phyloP scores from a whole-genome alignment of 2,329 filamentous ascomycete species.

The Arthroderma sp. region DNA sequence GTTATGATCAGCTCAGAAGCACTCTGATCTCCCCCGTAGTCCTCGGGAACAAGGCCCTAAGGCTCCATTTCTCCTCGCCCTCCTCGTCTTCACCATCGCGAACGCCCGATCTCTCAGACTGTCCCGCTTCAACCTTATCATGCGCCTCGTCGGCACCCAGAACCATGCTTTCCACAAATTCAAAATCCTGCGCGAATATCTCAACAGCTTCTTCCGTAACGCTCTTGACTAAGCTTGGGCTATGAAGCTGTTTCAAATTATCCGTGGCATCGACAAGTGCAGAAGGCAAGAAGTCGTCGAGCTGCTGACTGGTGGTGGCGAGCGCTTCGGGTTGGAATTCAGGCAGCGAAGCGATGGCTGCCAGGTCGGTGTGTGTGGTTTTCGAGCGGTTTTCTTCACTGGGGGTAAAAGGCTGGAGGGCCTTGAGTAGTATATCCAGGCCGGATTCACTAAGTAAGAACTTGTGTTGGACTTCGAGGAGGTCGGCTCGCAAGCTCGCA shows the following conservation, averaged over 20 bases:
- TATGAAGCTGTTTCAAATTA: conserved; percentile 60
- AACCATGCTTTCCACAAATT: conserved; percentile 50
- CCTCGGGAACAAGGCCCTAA: conserved; percentile 49
- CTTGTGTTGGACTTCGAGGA: conserved; percentile 54
- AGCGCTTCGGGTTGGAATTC: conserved; percentile 49
- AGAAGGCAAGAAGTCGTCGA: conserved; percentile 86
- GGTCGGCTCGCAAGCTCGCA: conserved; percentile 32
- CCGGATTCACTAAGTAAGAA: conserved; percentile 68
- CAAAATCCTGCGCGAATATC: conserved; percentile 76
- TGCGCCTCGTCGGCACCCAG: conserved; percentile 43
- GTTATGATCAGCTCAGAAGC: conserved; percentile 38
- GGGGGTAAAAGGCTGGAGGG: conserved; percentile 35
- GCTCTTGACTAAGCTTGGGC: conserved; percentile 55
- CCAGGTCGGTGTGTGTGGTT: conserved; percentile 34
- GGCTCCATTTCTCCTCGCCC: conserved; percentile 24
- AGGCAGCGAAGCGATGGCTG: conserved; percentile 41
- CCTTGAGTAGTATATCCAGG: conserved; percentile 49
- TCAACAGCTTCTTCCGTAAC: conserved; percentile 75
- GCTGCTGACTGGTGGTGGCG: conserved; percentile 53
- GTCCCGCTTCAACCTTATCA: conserved; percentile 12
- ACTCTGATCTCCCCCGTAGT: conserved; percentile 52
- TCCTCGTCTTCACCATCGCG: conserved; percentile 20
- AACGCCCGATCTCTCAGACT: not conserved
- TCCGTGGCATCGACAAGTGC: conserved; percentile 86
- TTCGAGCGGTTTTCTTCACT: conserved; percentile 3